A percentile compares a stretch with the other conserved stretches of the same genome.
Evolutionary conservation across 2,329 filamentous ascomycete genomes (phyloP).

Genomic region (Coniosporium tulheliwenetii): DNA sequence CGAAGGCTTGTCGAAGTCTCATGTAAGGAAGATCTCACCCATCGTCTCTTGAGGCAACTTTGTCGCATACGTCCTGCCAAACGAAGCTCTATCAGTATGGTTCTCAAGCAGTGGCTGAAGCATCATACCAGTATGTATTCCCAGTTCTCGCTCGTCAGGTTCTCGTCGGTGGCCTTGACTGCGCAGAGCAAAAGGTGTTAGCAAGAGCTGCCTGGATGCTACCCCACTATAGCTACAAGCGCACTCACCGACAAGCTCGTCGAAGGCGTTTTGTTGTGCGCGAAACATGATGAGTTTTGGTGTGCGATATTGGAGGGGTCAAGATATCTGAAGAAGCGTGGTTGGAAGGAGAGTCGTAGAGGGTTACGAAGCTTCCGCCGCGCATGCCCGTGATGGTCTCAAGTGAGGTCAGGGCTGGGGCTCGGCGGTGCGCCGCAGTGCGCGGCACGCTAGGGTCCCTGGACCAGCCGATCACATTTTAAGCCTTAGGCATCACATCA

Average conservation of each 20-base stretch:
- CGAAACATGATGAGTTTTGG: conserved; percentile 24
- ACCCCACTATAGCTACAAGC: background rate
- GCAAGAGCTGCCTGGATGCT: background rate
- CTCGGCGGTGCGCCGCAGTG: no score
- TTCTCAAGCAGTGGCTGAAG: background rate
- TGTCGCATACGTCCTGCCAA: conserved; percentile 19
- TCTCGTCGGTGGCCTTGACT: conserved; percentile 91
- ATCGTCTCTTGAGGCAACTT: conserved; percentile 7
- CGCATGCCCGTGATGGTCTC: no score
- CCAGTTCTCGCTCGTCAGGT: conserved; percentile 75
- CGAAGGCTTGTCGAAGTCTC: no score
- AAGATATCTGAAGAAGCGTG: no score
- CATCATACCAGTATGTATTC: conserved; percentile 46
- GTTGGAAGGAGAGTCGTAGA: no score
- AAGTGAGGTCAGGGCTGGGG: no score
- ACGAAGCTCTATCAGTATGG: background rate
- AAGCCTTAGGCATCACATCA: no score
- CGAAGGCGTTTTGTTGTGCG: conserved; percentile 49
- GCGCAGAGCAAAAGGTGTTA: background rate
- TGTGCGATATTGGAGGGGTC: no score
- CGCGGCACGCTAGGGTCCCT: no score
- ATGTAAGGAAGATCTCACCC: background rate
- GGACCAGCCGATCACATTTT: no score
- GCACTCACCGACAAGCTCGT: conserved; percentile 50
- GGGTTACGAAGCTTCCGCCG: no score